Base-by-base conservation (phyloP, 2,329 filamentous ascomycete genomes). In the Periconia sp. region DNA sequence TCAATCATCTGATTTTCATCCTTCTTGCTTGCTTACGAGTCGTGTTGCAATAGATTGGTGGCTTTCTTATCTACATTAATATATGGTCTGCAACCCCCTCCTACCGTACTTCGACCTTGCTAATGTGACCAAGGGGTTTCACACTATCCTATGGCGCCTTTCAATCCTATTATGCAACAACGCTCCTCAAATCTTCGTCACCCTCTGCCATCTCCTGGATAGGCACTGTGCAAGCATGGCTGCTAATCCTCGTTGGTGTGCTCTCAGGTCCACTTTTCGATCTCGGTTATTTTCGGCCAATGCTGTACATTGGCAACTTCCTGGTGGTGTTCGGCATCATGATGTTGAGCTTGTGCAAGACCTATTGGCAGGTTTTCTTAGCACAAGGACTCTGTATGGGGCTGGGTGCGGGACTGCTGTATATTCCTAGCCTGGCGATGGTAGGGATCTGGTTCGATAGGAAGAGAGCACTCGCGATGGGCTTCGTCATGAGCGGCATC, bases 281-380 rank as follows among this genome's bases (percentile, higher is more conserved):
- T 36, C 50, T 69, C 8, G 73, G 73, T 2, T 74, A 73, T 40
- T 75, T 75, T 54, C 65, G 70, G 1, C 59, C 83, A 2, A 55
- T 82, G 21, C 49, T 67, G 33, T 45, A 61, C 40, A 48, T 56
- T 2, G 82, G 83, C 12, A 78, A 76, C 2, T 80, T 48, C 61
- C 72, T 70, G 2, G 76, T 83, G 30, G 77, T 86, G 4, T 78
- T 85, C 39, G 79, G 81, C 3, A 65, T 86, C 9, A 84, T 86
- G 80, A 84, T 85, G 81, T 71, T 81, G 1, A 79, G 75, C 16
- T 60, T 86, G 50, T 82, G 70, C 33, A 78, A 70, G 3, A 52
- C 76, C 37, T 81, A 80, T 52, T 81, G 78, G 60, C 78, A 81
- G 43, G 74, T 80, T 39, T 65, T 81, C 29, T 73, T 82, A 3